Base-by-base conservation (phyloP, 352 stramenopile genomes). In the Phytophthora cryptogea region DNA sequence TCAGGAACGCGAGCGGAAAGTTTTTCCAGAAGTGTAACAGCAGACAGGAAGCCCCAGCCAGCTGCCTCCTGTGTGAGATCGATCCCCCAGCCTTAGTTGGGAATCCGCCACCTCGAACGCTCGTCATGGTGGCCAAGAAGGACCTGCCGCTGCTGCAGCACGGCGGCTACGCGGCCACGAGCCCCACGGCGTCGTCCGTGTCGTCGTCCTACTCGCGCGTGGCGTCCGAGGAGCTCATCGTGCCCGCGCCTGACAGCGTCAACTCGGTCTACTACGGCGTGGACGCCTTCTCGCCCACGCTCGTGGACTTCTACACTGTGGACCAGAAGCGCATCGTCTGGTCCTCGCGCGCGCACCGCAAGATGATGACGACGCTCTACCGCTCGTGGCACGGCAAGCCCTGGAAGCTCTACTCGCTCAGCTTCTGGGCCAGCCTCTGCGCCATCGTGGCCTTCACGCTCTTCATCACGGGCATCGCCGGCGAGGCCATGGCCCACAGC, bases 301-400 rank as follows among this genome's bases (percentile, higher is more conserved):
- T 94, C 54, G 82, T 94, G 35, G 85, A 94, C 54, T 91, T 94
- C 48, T 91, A 91, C 83, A 92, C 85, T 42, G 40, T 78, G 36
- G 85, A 92, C 68, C 79, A 91, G 62, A 94, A 91, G 54, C 85
- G 85, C 54, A 89, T 94, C 54, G 80, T 94, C 59, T 94, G 85
- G 85, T 92, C 81, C 41, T 94, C 85, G 42, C 85, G 85, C 26
- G 80, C 83, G 40, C 85, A 94, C 68, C 85, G 85, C 72, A 94
- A 94, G 68, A 92, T 92, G 75, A 91, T 94, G 80, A 89, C 78
- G n/a, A 94, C 85, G 63, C 80, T 94, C 6, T 81, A 91, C 51
- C 72, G 79, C 48, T 80, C 85, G 23, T 91, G 82, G 78, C 76
- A 90, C 57, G 78, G 68, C 45, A 76, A 82, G 48, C 55, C 57